Base-by-base conservation (phyloP, 2,329 filamentous ascomycete species). In the Pseudogymnoascus sp. region DNA sequence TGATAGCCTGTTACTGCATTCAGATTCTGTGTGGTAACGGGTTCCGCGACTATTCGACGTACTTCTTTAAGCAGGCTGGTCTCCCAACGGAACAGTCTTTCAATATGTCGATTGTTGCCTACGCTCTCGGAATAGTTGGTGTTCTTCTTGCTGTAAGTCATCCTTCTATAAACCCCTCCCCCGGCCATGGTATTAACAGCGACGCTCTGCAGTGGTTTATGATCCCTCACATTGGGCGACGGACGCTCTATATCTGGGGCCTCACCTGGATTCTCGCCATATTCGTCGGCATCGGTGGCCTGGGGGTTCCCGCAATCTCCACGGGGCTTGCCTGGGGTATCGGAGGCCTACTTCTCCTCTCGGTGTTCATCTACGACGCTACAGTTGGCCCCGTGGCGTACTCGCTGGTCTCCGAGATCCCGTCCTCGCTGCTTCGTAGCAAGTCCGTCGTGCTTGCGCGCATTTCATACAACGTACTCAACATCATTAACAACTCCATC, bases 361-460 rank as follows among this genome's bases (percentile, higher is more conserved):
- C 87, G 87, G 87, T 90, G 1, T 78, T 92, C 59, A 82, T 87
- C 67, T 95, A 94, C 75, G 89, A 95, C 71, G 78, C 92, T 58
- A 89, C 89, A 0, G 90, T 96, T 54, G 91, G 90, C 37, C 93
- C 90, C 0, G 89, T 95, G 7, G 90, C 87, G 73, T 95, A 93
- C 75, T 92, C 89, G 0, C 82, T 95, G 8, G 90, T 94, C 5
- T 84, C 87, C 1, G 91, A 95, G 73, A 76, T 95, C 31, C 90
- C 89, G 0, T 90, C 90, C 0, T 84, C 89, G 17, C 83, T 90
- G 1, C 79, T 96, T 37, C 88, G 91, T 70, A 91, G 93, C 77
- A 95, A 95, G 78, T 94, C 91, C 0, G 87, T 94, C 24, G 90
- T 92, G 1, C 81, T 95, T 2, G 90, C 88, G 1, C 86, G 90